phyloP scores from a whole-genome alignment of 257 asterid genomes.

The Jacaranda mimosifolia region DNA sequence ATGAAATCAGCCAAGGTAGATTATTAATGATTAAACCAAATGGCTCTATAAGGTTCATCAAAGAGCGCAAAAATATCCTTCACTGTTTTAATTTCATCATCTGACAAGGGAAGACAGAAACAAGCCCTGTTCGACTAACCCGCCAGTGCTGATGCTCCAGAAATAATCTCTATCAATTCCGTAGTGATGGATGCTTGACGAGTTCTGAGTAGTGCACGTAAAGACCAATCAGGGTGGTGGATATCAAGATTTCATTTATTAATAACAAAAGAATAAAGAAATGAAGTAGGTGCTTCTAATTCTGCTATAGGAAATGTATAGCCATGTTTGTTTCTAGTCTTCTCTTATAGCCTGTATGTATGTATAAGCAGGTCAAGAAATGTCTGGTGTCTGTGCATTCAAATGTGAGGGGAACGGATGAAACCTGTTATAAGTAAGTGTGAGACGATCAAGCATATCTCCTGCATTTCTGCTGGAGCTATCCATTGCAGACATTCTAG shows the following conservation, averaged over 20 bases:
- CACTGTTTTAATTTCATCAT: constrained; percentile 58
- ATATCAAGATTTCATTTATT: neutral
- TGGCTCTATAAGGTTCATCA: constrained; percentile 28
- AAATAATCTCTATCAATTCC: constrained; percentile 86
- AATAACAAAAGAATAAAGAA: constrained; percentile 21
- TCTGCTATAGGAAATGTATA: neutral
- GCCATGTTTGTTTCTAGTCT: neutral
- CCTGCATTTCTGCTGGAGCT: constrained; percentile 99
- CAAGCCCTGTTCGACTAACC: constrained; percentile 47
- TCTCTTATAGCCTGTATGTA: neutral
- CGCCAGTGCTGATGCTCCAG: constrained; percentile 93
- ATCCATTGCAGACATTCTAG: constrained; percentile 99
- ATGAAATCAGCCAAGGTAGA: constrained; percentile 33
- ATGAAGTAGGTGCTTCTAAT: neutral
- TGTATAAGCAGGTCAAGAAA: constrained; percentile 4
- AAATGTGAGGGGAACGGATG: constrained; percentile 30
- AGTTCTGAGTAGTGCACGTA: constrained; percentile 59
- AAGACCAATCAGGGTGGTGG: constrained; percentile 11
- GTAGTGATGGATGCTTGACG: constrained; percentile 99
- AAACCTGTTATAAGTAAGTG: constrained; percentile 95
- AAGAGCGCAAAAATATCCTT: constrained; percentile 30
- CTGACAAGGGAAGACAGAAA: constrained; percentile 23
- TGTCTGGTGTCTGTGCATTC: neutral
- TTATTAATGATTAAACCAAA: constrained; percentile 40
- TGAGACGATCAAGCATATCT: constrained; percentile 98